Evolutionary conservation across 345 rosid species (phyloP).

Genomic region (Lepidium aucheri): DNA sequence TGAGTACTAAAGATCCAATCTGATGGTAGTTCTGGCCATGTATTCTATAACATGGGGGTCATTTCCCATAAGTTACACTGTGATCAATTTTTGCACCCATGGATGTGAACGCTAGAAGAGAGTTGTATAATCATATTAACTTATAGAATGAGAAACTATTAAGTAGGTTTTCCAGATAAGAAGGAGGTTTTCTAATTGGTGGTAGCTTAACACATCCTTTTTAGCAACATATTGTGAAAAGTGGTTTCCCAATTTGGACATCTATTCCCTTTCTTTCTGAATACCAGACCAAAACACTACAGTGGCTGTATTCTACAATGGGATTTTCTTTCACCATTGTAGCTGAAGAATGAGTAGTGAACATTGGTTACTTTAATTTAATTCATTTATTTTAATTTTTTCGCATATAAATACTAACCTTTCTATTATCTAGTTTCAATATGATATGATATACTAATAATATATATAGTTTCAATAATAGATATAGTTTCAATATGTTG

Average conservation of each 20-base stretch:
- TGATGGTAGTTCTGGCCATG: too few relatives aligned
- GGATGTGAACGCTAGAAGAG: background rate
- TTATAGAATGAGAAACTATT: background rate
- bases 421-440: too few relatives aligned
- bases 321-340: too few relatives aligned
- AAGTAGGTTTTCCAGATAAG: background rate
- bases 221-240: background rate
- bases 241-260: background rate
- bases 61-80: background rate
- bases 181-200: background rate
- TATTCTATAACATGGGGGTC: background rate
- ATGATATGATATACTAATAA: too few relatives aligned
- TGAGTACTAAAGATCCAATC: too few relatives aligned
- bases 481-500: too few relatives aligned
- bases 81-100: background rate
- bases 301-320: background rate
- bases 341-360: too few relatives aligned
- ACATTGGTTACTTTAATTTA: too few relatives aligned
- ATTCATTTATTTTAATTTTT: too few relatives aligned
- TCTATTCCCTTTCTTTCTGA: background rate
- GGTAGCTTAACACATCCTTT: background rate
- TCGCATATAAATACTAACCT: too few relatives aligned
- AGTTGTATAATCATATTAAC: background rate
- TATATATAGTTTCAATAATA: too few relatives aligned
- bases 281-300: background rate